Conservation (phyloP, 2,329 filamentous ascomycete genomes). For the Botrytis paeoniae region DNA sequence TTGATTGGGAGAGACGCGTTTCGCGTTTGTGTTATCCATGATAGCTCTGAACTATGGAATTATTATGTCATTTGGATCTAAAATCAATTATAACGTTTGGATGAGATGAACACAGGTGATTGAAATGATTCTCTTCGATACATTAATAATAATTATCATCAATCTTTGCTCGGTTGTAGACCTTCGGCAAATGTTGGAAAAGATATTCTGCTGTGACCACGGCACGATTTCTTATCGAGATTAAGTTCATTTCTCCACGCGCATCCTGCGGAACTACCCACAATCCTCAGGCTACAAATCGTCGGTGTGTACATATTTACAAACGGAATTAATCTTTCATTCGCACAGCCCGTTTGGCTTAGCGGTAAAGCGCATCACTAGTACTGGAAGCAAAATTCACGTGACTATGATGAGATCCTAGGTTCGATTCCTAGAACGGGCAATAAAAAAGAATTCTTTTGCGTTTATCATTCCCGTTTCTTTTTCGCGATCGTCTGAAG, state of each 20-base stretch:
- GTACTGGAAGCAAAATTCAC: background rate
- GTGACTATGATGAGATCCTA: background rate
- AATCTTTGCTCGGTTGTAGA: background rate
- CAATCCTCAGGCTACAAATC: background rate
- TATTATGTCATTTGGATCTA: no score
- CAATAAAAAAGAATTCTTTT: background rate
- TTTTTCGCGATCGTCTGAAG: no score
- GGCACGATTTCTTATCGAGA: background rate
- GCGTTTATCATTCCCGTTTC: no score
- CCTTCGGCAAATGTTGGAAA: background rate
- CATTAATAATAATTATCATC: background rate
- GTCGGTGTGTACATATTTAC: background rate
- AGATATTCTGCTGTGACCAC: background rate
- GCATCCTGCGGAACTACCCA: no score
- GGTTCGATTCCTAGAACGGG: constrained; percentile 11
- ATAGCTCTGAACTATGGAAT: background rate
- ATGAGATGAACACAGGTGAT: background rate
- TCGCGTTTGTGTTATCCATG: background rate
- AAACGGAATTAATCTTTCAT: background rate
- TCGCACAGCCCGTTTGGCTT: background rate
- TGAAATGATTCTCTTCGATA: background rate
- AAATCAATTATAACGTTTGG: background rate
- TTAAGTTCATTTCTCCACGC: background rate
- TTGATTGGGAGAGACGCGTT: background rate
- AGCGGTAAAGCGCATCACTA: constrained; percentile 17